Conservation (phyloP, 1,284 basidiomycete species). For the Ganoderma leucocontextum region DNA sequence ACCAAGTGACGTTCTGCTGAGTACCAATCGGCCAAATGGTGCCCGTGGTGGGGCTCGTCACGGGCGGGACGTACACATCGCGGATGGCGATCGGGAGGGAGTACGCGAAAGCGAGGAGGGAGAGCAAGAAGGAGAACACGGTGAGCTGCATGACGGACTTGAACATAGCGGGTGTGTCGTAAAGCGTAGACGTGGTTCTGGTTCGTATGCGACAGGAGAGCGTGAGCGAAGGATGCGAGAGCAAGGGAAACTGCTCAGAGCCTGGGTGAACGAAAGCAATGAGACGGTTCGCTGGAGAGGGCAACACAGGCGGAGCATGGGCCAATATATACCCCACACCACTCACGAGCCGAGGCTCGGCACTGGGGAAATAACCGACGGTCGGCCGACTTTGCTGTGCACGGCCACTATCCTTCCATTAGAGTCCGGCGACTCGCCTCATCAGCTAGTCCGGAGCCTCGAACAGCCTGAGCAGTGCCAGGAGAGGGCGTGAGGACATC, state of each 20-base stretch:
- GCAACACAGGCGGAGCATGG: neutral
- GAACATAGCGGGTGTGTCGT: conserved; percentile 34
- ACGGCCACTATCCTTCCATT: neutral
- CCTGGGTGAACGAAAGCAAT: conserved; percentile 22
- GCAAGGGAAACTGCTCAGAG: conserved; percentile 19
- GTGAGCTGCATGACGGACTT: conserved; percentile 35
- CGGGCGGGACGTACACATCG: conserved; percentile 57
- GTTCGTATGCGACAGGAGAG: neutral
- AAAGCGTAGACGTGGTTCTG: neutral
- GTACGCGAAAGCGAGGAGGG: conserved; percentile 36
- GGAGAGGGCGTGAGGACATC: neutral
- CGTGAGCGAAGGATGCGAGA: conserved; percentile 10
- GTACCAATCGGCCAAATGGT: conserved; percentile 54
- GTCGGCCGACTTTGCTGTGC: conserved; percentile 2
- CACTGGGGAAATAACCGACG: neutral
- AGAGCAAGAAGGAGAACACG: conserved; percentile 37
- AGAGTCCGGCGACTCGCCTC: neutral
- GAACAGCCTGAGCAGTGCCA: conserved; percentile 2
- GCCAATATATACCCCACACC: conserved; percentile 7
- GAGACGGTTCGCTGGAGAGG: conserved; percentile 24
- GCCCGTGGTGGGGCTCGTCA: conserved; percentile 47
- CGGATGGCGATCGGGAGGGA: conserved; percentile 44
- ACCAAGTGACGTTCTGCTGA: conserved; percentile 56
- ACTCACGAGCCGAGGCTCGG: neutral
- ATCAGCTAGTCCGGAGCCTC: neutral